Evolutionary conservation across 139 green algal genomes (phyloP).

Genomic region (Tetradesmus obliquus): DNA sequence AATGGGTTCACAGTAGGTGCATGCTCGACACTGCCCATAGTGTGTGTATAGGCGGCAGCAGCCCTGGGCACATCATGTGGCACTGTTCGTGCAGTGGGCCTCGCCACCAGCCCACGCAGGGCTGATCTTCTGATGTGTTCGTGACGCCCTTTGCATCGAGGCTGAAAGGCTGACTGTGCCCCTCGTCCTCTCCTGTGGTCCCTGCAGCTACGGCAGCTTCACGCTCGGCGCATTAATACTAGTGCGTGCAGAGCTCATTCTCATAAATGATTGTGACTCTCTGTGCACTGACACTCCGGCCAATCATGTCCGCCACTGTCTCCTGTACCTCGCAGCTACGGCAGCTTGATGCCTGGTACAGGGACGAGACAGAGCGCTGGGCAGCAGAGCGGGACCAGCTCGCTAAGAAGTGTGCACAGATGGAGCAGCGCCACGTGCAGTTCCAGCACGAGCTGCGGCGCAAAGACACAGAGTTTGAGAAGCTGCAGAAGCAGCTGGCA

Average conservation of each 20-base stretch:
- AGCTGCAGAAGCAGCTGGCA: constrained; percentile 31
- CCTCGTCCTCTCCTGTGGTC: too few relatives aligned
- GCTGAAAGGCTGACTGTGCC: too few relatives aligned
- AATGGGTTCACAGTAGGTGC: too few relatives aligned
- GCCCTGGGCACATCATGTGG: too few relatives aligned
- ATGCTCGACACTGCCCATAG: too few relatives aligned
- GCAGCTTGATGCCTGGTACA: constrained; percentile 42
- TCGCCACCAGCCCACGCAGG: too few relatives aligned
- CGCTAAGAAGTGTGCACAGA: not conserved
- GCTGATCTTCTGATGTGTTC: too few relatives aligned
- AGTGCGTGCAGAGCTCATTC: not conserved
- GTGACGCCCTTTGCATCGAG: too few relatives aligned
- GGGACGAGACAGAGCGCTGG: constrained; percentile 23
- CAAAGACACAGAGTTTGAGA: constrained; percentile 32
- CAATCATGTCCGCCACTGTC: not conserved
- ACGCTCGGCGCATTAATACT: not conserved
- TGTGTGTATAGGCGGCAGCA: too few relatives aligned
- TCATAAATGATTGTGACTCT: not conserved
- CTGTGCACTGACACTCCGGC: not conserved
- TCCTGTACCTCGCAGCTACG: not conserved
- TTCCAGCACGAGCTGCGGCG: constrained; percentile 40
- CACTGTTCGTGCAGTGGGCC: too few relatives aligned
- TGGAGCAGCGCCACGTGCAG: constrained; percentile 45
- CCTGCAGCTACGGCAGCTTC: too few relatives aligned
- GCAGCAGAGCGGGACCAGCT: constrained; percentile 17